A percentile compares a stretch with the other conserved stretches of the same genome.
phyloP scores from a whole-genome alignment of 306 rosid species.

The Medicago arabica region DNA sequence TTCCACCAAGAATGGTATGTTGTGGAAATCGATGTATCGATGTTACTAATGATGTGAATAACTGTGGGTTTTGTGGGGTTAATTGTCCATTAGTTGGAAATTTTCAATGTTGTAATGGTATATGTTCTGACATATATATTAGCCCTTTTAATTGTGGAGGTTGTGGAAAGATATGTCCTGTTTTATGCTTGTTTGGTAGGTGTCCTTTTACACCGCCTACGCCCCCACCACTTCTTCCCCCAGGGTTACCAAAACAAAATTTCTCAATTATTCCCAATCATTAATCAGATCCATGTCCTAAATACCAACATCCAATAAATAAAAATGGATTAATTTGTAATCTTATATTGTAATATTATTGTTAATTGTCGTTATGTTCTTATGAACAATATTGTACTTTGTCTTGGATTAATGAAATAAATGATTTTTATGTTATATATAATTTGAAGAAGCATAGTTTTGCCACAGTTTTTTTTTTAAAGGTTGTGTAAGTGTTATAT shows the following conservation, averaged over 20 bases:
- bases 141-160: slow-evolving; percentile 60
- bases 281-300: not conserved
- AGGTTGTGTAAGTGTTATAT: too few species aligned
- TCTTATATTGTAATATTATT: not conserved
- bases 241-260: not conserved
- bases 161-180: slow-evolving; percentile 63
- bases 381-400: not conserved
- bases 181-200: slow-evolving; percentile 54
- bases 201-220: slow-evolving; percentile 46
- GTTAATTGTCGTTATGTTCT: not conserved
- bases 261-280: not conserved
- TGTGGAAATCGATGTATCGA: slow-evolving; percentile 62
- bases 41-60: slow-evolving; percentile 40
- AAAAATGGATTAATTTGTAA: not conserved
- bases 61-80: slow-evolving; percentile 60
- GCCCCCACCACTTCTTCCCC: not conserved
- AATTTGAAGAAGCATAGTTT: too few species aligned
- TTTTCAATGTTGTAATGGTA: slow-evolving; percentile 62
- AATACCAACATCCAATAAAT: too few species aligned
- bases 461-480: too few species aligned
- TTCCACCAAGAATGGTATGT: slow-evolving; percentile 41
- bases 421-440: too few species aligned
- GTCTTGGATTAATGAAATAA: not conserved
- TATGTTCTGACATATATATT: slow-evolving; percentile 43
- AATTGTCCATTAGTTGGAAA: slow-evolving; percentile 38